Conservation (phyloP, 1,284 basidiomycete genomes). For the Puccinia hordei region DNA sequence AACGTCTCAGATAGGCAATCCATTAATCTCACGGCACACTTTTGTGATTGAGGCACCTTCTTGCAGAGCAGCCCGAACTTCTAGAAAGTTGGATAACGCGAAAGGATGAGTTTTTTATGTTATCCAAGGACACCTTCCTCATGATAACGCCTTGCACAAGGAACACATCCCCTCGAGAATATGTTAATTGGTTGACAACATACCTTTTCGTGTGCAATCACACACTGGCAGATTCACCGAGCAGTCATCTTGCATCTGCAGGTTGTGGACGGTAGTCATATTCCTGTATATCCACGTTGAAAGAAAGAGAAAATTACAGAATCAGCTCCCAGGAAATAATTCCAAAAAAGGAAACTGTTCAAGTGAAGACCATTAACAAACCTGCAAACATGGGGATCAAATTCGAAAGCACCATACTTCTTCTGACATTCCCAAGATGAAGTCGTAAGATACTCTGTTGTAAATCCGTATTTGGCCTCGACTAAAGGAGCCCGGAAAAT, state of each 20-base stretch:
- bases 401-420: slow-evolving; percentile 43
- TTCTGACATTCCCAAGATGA: slow-evolving; percentile 48
- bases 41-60: slow-evolving; percentile 38
- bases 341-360: not conserved
- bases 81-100: not conserved
- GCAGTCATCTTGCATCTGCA: slow-evolving; percentile 25
- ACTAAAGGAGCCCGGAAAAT: slow-evolving; percentile 34
- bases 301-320: not conserved
- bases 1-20: slow-evolving; percentile 40
- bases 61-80: not conserved
- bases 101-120: not conserved
- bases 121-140: not conserved
- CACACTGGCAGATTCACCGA: slow-evolving; percentile 44
- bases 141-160: not conserved
- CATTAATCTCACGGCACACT: slow-evolving; percentile 39
- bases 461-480: slow-evolving; percentile 46
- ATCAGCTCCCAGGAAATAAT: not conserved
- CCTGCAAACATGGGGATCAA: slow-evolving; percentile 28
- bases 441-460: slow-evolving; percentile 46
- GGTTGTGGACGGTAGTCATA: slow-evolving; percentile 19
- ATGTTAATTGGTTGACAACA: not conserved
- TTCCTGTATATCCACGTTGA: not conserved
- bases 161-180: not conserved
- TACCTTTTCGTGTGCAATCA: slow-evolving; percentile 41
- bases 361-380: not conserved